These are phyloP conservation scores for Lanmaoa rubissima DNA, from an alignment of 768 basidiomycete genomes.

Conservation along the genomic window DNA sequence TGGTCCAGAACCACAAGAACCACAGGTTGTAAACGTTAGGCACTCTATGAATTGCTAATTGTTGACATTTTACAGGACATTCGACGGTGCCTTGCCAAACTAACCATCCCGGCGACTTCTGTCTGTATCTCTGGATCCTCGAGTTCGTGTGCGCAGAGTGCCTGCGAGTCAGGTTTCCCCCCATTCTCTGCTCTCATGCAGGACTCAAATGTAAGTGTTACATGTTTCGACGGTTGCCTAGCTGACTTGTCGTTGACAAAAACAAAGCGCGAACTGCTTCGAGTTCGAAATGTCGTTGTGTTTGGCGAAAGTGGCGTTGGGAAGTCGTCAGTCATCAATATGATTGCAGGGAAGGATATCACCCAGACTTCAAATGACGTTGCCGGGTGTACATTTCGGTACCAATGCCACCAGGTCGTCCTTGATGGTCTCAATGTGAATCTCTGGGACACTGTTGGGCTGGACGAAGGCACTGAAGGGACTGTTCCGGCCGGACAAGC, in stretches of 20 bases:
- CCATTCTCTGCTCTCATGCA: constrained; percentile 11
- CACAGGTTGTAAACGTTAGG: neutral
- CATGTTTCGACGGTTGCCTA: neutral
- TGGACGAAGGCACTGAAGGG: constrained; percentile 32
- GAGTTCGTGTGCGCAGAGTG: constrained; percentile 5
- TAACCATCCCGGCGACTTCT: constrained; percentile 12
- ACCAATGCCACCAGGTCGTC: constrained; percentile 20
- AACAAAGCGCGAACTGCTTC: constrained; percentile 6
- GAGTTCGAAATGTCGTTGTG: constrained; percentile 35
- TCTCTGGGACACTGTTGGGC: constrained; percentile 35
- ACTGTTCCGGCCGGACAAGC: constrained; percentile 26
- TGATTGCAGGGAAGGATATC: constrained; percentile 28
- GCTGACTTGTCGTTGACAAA: constrained; percentile 1
- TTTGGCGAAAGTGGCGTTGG: constrained; percentile 42
- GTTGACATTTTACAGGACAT: constrained; percentile 11
- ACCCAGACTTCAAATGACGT: constrained; percentile 32
- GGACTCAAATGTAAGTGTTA: constrained; percentile 6
- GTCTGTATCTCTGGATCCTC: neutral
- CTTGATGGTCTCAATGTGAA: constrained; percentile 20
- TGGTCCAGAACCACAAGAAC: neutral
- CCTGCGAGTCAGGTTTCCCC: constrained; percentile 8
- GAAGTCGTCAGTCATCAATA: constrained; percentile 44
- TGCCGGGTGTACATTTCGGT: constrained; percentile 35
- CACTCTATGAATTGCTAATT: neutral
- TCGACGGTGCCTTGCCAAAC: constrained; percentile 5